A percentile compares a stretch with the other conserved stretches of the same genome.
Conservation (phyloP, 2,329 filamentous ascomycete species). For the Aspergillus brunneoviolaceus region DNA sequence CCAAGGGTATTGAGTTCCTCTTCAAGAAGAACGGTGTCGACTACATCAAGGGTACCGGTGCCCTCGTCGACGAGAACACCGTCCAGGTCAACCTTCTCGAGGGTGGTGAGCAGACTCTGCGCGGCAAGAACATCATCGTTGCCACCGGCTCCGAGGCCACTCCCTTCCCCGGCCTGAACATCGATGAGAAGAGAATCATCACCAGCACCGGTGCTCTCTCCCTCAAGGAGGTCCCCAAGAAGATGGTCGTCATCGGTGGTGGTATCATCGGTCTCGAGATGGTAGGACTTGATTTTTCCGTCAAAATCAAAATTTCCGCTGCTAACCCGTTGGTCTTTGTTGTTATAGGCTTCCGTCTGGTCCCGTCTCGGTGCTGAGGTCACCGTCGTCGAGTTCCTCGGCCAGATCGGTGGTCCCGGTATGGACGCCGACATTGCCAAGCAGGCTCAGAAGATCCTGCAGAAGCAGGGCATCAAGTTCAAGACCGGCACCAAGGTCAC, state of each 20-base stretch:
- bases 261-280: conserved; percentile 99
- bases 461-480: conserved; percentile 97
- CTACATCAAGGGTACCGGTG: conserved; percentile 90
- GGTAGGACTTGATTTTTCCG: conserved; percentile 51
- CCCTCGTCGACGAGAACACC: conserved; percentile 86
- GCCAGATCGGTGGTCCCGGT: conserved; percentile 93
- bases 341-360: conserved; percentile 76
- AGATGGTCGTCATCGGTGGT: conserved; percentile 94
- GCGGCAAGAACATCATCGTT: conserved; percentile 96
- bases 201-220: conserved; percentile 94
- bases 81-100: conserved; percentile 87
- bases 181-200: conserved; percentile 97
- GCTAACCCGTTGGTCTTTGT: conserved; percentile 3
- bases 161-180: conserved; percentile 90
- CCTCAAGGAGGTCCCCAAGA: conserved; percentile 87
- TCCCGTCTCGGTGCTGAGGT: conserved; percentile 90
- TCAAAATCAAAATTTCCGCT: conserved; percentile 12
- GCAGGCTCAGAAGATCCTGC: conserved; percentile 83
- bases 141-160: conserved; percentile 94
- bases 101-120: conserved; percentile 82
- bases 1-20: conserved; percentile 96
- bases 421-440: conserved; percentile 97
- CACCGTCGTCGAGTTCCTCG: conserved; percentile 94
- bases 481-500: conserved; percentile 96
- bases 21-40: conserved; percentile 99